Conservation (phyloP, 192 early-diverging fungal species). For the Glomus cerebriforme region DNA sequence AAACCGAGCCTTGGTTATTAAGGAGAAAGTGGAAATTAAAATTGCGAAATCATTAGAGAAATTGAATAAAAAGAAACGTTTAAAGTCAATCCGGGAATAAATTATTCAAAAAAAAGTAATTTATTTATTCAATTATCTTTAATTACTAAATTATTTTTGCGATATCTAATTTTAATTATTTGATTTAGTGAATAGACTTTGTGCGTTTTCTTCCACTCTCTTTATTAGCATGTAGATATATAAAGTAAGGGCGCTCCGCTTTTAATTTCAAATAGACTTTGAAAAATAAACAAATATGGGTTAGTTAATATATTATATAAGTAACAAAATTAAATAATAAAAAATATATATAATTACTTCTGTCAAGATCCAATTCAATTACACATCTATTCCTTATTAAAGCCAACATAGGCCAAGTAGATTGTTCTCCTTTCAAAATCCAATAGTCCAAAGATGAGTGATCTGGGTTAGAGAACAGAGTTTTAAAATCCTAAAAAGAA, state of each 20-base stretch:
- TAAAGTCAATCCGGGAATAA: conserved; percentile 1
- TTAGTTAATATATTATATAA: neutral
- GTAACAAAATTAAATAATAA: neutral
- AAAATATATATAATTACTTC: conserved; percentile 28
- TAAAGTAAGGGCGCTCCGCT: neutral
- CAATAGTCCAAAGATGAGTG: conserved; percentile 63
- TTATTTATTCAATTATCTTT: neutral
- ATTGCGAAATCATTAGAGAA: neutral
- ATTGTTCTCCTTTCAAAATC: conserved; percentile 78
- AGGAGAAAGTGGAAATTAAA: conserved; percentile 4
- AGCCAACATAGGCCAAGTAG: conserved; percentile 75
- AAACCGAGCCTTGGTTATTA: neutral
- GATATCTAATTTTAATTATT: neutral
- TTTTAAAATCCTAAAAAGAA: conserved; percentile 60
- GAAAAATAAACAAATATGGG: neutral
- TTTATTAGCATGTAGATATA: neutral
- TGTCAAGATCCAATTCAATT: conserved; percentile 72
- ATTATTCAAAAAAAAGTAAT: neutral
- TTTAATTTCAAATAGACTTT: conserved; percentile 19
- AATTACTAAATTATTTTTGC: neutral
- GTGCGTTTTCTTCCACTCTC: conserved; percentile 23
- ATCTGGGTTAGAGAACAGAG: conserved; percentile 71
- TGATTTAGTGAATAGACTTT: conserved; percentile 22
- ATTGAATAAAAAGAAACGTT: neutral
- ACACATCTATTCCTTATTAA: conserved; percentile 67